Percentiles rank a stretch among this genome's conserved stretches.
Conservation (phyloP, 345 rosid species). For the Citrus maxima region DNA sequence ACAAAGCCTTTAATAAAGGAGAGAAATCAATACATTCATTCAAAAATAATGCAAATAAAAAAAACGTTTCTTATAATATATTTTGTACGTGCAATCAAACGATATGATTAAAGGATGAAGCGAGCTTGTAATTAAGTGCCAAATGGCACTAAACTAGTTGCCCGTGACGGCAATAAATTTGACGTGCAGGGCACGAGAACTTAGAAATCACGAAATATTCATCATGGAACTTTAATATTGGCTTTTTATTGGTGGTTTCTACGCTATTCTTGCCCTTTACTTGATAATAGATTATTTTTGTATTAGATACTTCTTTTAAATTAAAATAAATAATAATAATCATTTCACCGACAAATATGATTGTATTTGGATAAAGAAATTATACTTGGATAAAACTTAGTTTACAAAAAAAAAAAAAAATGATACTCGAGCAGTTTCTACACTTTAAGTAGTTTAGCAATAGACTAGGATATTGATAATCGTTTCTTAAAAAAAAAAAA, state of each 20-base stretch:
- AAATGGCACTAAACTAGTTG: not conserved
- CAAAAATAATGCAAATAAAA: not conserved
- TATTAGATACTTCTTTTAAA: too few species aligned
- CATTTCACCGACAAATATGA: not conserved
- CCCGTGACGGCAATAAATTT: conserved; percentile 6
- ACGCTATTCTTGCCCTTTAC: not conserved
- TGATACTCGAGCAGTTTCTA: too few species aligned
- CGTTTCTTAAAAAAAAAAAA: too few species aligned
- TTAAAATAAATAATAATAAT: not conserved
- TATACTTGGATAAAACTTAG: too few species aligned
- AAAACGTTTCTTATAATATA: not conserved
- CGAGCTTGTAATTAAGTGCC: not conserved
- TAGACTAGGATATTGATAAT: too few species aligned
- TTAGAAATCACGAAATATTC: not conserved
- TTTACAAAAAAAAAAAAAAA: too few species aligned
- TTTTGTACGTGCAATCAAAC: not conserved
- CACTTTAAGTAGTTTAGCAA: too few species aligned
- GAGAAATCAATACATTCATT: not conserved
- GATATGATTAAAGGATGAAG: not conserved
- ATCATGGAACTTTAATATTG: not conserved
- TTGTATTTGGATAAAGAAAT: not conserved
- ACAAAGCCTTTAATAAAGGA: not conserved
- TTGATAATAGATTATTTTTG: not conserved
- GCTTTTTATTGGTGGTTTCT: not conserved
- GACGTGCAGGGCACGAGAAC: conserved; percentile 12